A percentile compares a stretch with the other conserved stretches of the same genome.
Conservation (phyloP, 2,329 filamentous ascomycete genomes). For the Fusarium humuli region DNA sequence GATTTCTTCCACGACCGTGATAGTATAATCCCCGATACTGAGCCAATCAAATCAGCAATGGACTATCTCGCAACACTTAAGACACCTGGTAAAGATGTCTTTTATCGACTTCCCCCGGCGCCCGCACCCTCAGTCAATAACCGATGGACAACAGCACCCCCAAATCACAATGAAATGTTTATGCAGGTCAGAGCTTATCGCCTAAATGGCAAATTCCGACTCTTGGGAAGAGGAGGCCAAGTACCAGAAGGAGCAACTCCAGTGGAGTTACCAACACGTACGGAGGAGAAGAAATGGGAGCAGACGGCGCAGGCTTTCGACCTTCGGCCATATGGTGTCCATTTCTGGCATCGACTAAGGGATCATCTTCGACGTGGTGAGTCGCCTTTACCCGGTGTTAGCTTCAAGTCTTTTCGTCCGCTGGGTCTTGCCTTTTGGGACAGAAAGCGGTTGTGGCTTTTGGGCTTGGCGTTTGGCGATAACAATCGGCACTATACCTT, state of each 20-base stretch:
- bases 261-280: not conserved
- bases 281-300: not conserved
- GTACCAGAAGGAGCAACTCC: conserved; percentile 1
- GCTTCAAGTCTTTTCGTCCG: not conserved
- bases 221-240: not conserved
- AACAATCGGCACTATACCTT: not conserved
- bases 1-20: not conserved
- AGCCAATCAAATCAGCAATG: not conserved
- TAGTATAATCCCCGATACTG: not conserved
- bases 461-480: not conserved
- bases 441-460: not conserved
- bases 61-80: not conserved
- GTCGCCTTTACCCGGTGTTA: not conserved
- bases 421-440: not conserved
- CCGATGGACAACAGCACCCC: not conserved
- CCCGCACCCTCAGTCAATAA: not conserved
- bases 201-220: not conserved
- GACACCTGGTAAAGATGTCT: not conserved
- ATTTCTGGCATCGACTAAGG: not conserved
- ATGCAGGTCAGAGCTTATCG: not conserved
- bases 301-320: not conserved
- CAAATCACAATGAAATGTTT: not conserved
- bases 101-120: not conserved
- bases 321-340: not conserved
- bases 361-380: not conserved